Conservation (phyloP, 106 monocot species). For the Apostasia ramifera region DNA sequence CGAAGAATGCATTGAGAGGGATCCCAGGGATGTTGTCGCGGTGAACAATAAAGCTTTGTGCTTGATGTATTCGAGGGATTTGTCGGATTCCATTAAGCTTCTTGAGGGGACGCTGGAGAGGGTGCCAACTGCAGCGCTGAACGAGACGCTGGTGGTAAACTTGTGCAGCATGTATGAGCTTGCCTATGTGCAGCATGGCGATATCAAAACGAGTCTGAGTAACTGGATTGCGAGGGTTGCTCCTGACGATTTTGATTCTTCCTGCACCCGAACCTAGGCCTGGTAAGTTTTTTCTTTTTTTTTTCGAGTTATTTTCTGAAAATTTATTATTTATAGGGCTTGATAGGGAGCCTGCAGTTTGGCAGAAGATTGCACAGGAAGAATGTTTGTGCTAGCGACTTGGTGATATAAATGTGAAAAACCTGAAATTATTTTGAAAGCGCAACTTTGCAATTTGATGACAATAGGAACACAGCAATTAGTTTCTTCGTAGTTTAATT, state of each 20-base stretch:
- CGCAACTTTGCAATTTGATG: too few relatives aligned
- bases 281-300: not conserved
- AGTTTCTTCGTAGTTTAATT: too few relatives aligned
- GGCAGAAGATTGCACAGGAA: too few relatives aligned
- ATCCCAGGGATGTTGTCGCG: slow-evolving; percentile 66
- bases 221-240: slow-evolving; percentile 81
- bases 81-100: slow-evolving; percentile 84
- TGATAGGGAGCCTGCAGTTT: too few relatives aligned
- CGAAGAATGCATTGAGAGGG: slow-evolving; percentile 80
- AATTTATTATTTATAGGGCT: too few relatives aligned
- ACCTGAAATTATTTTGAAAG: too few relatives aligned
- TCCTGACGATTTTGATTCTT: slow-evolving; percentile 85
- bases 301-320: too few relatives aligned
- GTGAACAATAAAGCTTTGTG: slow-evolving; percentile 92
- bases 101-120: slow-evolving; percentile 91
- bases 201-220: slow-evolving; percentile 79
- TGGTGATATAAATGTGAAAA: too few relatives aligned
- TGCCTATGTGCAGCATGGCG: slow-evolving; percentile 77
- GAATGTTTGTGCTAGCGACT: too few relatives aligned
- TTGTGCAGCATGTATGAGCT: slow-evolving; percentile 97
- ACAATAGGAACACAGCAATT: too few relatives aligned
- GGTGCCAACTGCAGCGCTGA: slow-evolving; percentile 67
- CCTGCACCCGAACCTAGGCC: slow-evolving; percentile 73
- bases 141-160: slow-evolving; percentile 83
- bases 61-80: slow-evolving; percentile 84